Evolutionary conservation across 495 filamentous ascomycete genomes (phyloP).

Genomic region (Xeromyces bisporus): DNA sequence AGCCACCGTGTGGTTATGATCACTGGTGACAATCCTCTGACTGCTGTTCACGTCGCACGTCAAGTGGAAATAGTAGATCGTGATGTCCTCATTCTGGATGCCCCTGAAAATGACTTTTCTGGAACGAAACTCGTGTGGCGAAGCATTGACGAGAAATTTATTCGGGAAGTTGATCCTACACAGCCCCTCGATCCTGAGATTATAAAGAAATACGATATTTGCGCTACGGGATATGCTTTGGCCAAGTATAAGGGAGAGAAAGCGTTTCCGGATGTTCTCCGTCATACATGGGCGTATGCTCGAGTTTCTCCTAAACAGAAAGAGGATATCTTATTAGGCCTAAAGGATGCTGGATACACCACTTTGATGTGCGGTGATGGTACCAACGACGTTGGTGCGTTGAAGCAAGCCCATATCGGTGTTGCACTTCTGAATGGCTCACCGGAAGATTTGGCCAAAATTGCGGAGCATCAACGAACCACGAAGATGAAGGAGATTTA

Average conservation of each 20-base stretch:
- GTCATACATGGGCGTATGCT: constrained; percentile 94
- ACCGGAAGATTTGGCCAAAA: constrained; percentile 72
- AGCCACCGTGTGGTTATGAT: constrained; percentile 99
- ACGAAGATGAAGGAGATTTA: constrained; percentile 98
- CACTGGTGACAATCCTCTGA: constrained; percentile 94
- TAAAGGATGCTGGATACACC: constrained; percentile 93
- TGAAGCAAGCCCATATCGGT: constrained; percentile 97
- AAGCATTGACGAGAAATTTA: constrained; percentile 80
- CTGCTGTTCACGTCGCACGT: constrained; percentile 85
- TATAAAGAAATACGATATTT: constrained; percentile 75
- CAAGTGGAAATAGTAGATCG: constrained; percentile 97
- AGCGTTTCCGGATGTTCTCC: constrained; percentile 54
- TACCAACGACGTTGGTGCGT: constrained; percentile 92
- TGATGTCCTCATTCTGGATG: constrained; percentile 85
- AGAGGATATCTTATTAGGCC: constrained; percentile 88
- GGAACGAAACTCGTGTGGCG: constrained; percentile 80
- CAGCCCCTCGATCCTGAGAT: constrained; percentile 70
- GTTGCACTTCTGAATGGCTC: constrained; percentile 93
- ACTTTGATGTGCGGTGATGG: constrained; percentile 98
- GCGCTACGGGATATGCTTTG: constrained; percentile 88
- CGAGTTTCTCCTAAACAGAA: constrained; percentile 97
- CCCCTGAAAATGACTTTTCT: constrained; percentile 76
- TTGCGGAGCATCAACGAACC: constrained; percentile 79
- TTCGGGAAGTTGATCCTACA: constrained; percentile 72
- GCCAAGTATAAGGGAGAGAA: constrained; percentile 70